Percentiles rank a stretch among this genome's conserved stretches.
Evolutionary conservation across 768 basidiomycete genomes (phyloP).

Genomic region (Candolleomyces aberdarensis): DNA sequence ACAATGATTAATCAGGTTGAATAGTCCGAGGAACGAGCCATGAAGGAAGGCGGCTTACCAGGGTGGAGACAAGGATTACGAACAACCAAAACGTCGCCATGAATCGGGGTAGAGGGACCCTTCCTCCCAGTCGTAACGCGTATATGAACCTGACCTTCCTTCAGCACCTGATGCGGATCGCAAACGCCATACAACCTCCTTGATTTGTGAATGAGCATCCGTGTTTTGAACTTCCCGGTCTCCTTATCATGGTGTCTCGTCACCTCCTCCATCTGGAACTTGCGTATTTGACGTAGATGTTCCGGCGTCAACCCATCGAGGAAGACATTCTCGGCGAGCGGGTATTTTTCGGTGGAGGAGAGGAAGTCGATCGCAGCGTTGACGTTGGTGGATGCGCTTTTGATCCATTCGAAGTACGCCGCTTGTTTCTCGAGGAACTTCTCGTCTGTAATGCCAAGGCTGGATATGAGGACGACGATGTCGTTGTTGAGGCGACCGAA

Average conservation of each 20-base stretch:
- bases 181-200: slow-evolving; percentile 65
- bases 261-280: slow-evolving; percentile 47
- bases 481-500: slow-evolving; percentile 71
- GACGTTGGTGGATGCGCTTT: slow-evolving; percentile 42
- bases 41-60: slow-evolving; percentile 29
- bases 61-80: slow-evolving; percentile 71
- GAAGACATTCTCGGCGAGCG: slow-evolving; percentile 44
- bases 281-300: slow-evolving; percentile 46
- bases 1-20: background rate
- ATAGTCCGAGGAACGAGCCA: background rate
- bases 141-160: slow-evolving; percentile 63
- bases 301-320: background rate
- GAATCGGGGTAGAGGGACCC: slow-evolving; percentile 53
- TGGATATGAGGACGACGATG: slow-evolving; percentile 61
- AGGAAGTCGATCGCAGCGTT: slow-evolving; percentile 54
- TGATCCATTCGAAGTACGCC: slow-evolving; percentile 59
- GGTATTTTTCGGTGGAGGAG: slow-evolving; percentile 46
- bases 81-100: slow-evolving; percentile 61
- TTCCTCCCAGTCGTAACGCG: slow-evolving; percentile 50
- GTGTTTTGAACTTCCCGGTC: slow-evolving; percentile 45
- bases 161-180: slow-evolving; percentile 60
- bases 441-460: slow-evolving; percentile 57
- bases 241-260: slow-evolving; percentile 47
- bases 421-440: slow-evolving; percentile 52
- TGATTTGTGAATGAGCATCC: slow-evolving; percentile 62